Evolutionary conservation across 2,329 filamentous ascomycete genomes (phyloP), one percentile per base, ranked within the genome.

Genomic region (Pseudocercospora fijiensis): DNA sequence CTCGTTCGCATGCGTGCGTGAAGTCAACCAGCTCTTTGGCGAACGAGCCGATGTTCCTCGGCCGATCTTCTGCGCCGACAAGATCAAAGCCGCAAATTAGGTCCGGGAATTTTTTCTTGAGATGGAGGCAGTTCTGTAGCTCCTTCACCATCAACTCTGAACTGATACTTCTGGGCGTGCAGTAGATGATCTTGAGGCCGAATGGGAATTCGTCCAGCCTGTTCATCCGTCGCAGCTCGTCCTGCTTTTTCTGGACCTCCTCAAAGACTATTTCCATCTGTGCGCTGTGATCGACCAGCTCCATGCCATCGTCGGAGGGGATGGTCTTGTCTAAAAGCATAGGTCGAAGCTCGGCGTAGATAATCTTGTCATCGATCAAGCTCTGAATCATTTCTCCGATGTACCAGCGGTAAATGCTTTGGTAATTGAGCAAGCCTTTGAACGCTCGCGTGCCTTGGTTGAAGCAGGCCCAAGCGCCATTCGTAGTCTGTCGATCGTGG

Each of bases 11-110:
- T 0, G 80, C 76, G 28, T 78, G 70, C 58, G 81, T 77, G 71
- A 90, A 90, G 0, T 79, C 78, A 2, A 87, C 76, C 6, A 91
- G 81, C 65, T 88, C 80, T 0, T 84, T 76, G 61, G 86, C 87
- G 58, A 83, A 80, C 51, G 79, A 82, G 3, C 89, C 81, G 7
- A 89, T 86, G 8, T 80, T 72, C 47, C 87, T 87, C 22, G 83
- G 82, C 63, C 82, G 78, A 72, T 91, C 88, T 75, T 90, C 87
- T 9, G 82, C 81, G 20, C 88, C 88, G 0, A 90, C 86, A 5
- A 91, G 81, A 73, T 91, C 88, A 63, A 89, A 91, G 1, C 88
- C 88, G 64, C 88, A 89, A 18, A 90, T 87, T 66, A 88, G 83
- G 13, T 84, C 65, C 0, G 81, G 83, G 73, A 83, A 89, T 11